phyloP scores from a whole-genome alignment of 1,284 basidiomycete genomes.

The Grifola frondosa region DNA sequence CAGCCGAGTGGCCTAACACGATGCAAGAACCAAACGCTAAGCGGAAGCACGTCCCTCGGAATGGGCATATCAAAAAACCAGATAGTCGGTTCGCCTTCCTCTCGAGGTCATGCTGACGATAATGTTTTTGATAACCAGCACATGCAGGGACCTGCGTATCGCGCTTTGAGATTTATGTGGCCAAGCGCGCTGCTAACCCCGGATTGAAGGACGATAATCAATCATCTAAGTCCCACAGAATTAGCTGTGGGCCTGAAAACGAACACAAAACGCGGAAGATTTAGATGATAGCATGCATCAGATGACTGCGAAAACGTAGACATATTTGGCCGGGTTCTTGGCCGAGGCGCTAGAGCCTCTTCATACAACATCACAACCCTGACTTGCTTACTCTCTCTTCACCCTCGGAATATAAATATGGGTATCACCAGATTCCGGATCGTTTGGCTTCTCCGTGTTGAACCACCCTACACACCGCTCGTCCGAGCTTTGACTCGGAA shows the following conservation, averaged over 20 bases:
- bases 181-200: too few species aligned
- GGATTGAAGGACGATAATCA: neutral
- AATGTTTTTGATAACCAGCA: too few species aligned
- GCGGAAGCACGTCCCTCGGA: slow-evolving; percentile 14
- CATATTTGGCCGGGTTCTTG: slow-evolving; percentile 15
- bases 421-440: slow-evolving; percentile 19
- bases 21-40: too few species aligned
- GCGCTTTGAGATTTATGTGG: too few species aligned
- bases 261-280: slow-evolving; percentile 6
- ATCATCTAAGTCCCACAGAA: neutral
- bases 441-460: slow-evolving; percentile 9
- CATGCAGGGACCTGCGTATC: too few species aligned
- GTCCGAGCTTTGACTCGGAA: neutral
- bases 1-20: too few species aligned
- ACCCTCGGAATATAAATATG: slow-evolving; percentile 22
- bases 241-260: slow-evolving; percentile 1
- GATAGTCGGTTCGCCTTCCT: too few species aligned
- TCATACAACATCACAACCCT: slow-evolving; percentile 14
- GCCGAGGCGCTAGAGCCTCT: slow-evolving; percentile 14
- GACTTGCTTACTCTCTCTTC: slow-evolving; percentile 18
- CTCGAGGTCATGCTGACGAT: too few species aligned
- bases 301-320: slow-evolving; percentile 13
- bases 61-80: too few species aligned
- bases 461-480: neutral
- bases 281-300: slow-evolving; percentile 16